Evolutionary conservation across 148 eudicot species (phyloP), one percentile per base, ranked within the genome.

Genomic region (Cornus kousa): DNA sequence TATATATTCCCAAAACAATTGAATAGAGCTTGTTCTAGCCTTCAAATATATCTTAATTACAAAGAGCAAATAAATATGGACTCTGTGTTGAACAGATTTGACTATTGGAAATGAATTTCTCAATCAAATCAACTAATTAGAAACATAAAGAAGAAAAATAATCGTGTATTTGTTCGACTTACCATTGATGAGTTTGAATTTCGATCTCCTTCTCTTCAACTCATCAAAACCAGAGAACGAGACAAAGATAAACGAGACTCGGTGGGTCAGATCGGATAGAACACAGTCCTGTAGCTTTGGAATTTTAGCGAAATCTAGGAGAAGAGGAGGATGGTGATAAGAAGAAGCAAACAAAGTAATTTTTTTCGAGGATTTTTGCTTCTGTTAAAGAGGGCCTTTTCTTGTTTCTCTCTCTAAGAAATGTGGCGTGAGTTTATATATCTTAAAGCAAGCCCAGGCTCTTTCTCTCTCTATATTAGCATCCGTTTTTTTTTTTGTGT

Each of bases 241-340:
- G 70, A 39, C 71, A 72, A 11, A 70, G 79, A 76, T 40, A 75
- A 78, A 62, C 64, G 68, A 7, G 72, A 76, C 83, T 79, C 78
- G 10, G 78, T 39, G 85, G 78, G 84, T 73, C 87, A 88, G 90
- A 88, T 85, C 88, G 85, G 86, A 79, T 72, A 31, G 48, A 74
- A 59, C 64, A 68, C 62, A 35, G 62, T 57, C 73, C 23, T 11
- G 23, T 17, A 72, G 71, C 76, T 66, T 67, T 22, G 37, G 68
- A 65, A 14, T 57, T 60, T 46, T 24, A 68, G 33, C 66, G 66
- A 62, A n/a, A 62, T 62, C 19, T 62, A 19, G 66, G 66, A 20
- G 66, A 62, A 62, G 59, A 53, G 12, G 59, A 53, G 7, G 35
- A 72, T n/a, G 77, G 68, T 43, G 77, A 22, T 8, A 64, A 46